Base-by-base conservation (phyloP, 352 stramenopile species). In the Salisapilia sapeloensis region DNA sequence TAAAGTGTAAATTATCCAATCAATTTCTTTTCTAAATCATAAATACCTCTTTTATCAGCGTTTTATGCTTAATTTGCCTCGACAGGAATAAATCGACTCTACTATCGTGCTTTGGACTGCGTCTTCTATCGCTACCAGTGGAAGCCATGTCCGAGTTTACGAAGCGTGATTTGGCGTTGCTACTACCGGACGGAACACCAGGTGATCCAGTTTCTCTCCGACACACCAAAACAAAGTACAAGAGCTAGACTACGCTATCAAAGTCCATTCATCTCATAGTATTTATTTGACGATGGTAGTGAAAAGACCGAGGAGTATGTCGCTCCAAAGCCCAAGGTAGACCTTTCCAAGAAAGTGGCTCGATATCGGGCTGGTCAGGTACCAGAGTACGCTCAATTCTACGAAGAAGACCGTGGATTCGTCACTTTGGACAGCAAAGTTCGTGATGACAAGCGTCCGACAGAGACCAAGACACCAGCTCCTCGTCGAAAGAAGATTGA, bases 351-450 rank as follows among this genome's bases (percentile, higher is more conserved):
- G 24, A 86, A 87, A 44, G 67, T 92, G 28, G 38, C 55, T n/a
- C 70, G 76, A 12, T 87, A 92, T 36, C 70, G 76, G 24, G 72
- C 76, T 17, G 76, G 76, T 6, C 67, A 89, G 28, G 72, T 89
- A 6, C 76, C 76, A 18, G 56, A 69, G 14, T 89, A 83, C 33
- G 72, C 72, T 0, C 38, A 59, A 0, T 70, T 67, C 0, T 83
- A 81, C 38, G 69, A 89, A 31, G 72, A 85, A 4, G 69, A 89
- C 24, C 50, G 66, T 7, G 69, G 71, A 2, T 87, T 87, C 20
- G 67, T 87, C 29, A 82, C 67, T 5, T 54, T 65, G 19, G 62
- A 52, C 43, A 74, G 69, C 23, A 47, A 75, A 35, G 71, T 87
- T 42, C 71, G 67, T n/a, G 25, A 51, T 35, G 23, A 27, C 13